Conservation (phyloP, 805 yeast species). For the Ogataea ramenticola region DNA sequence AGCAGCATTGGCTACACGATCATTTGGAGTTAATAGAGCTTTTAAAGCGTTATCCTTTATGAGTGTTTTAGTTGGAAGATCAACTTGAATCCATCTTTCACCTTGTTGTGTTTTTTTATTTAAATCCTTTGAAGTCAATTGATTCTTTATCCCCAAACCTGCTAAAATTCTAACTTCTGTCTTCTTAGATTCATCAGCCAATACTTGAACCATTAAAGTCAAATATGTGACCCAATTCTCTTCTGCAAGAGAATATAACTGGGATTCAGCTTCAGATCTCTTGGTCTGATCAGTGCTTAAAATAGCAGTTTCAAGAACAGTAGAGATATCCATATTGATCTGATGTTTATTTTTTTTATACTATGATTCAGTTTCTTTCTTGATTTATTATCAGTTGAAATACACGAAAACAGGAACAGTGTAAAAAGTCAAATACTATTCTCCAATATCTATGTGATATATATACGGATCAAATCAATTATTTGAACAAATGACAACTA, state of each 20-base stretch:
- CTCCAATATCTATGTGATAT: too few relatives aligned
- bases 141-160: constrained; percentile 80
- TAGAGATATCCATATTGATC: constrained; percentile 51
- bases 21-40: constrained; percentile 58
- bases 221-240: constrained; percentile 74
- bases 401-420: too few relatives aligned
- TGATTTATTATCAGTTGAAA: too few relatives aligned
- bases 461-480: too few relatives aligned
- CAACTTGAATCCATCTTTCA: constrained; percentile 69
- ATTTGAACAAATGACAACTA: too few relatives aligned
- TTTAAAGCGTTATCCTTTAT: constrained; percentile 61
- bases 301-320: constrained; percentile 73
- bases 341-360: too few relatives aligned
- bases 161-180: constrained; percentile 89
- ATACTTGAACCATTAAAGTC: constrained; percentile 59
- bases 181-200: constrained; percentile 56
- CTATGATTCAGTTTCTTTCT: too few relatives aligned
- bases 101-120: constrained; percentile 51
- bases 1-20: constrained; percentile 77
- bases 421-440: too few relatives aligned
- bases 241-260: constrained; percentile 61
- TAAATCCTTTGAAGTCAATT: constrained; percentile 73
- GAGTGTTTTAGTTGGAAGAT: constrained; percentile 43
- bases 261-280: constrained; percentile 73
- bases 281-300: constrained; percentile 56